These are phyloP conservation scores for Tylopilus balloui DNA, from an alignment of 768 basidiomycete genomes.

Conservation along the genomic window DNA sequence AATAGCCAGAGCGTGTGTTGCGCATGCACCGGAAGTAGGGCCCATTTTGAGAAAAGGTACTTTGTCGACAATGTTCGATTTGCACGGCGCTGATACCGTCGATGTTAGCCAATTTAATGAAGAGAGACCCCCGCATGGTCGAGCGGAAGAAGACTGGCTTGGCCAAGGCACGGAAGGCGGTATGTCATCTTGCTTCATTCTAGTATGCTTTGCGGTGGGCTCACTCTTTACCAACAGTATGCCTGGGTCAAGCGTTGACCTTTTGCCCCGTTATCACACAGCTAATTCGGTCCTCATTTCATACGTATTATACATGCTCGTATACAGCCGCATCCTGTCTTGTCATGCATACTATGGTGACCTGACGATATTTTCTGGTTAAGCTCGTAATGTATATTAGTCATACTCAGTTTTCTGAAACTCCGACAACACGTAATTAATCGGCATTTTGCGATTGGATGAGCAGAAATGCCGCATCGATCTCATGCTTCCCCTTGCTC, in stretches of 20 bases:
- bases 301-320: background rate
- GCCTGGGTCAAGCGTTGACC: slow-evolving; percentile 85
- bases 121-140: slow-evolving; percentile 95
- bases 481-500: background rate
- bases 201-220: background rate
- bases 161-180: slow-evolving; percentile 89
- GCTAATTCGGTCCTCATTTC: background rate
- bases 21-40: slow-evolving; percentile 64
- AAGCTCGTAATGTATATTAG: too few species aligned
- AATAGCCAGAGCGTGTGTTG: slow-evolving; percentile 68
- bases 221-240: slow-evolving; percentile 45
- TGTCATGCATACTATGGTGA: background rate
- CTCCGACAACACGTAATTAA: background rate
- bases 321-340: background rate
- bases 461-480: background rate
- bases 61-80: background rate
- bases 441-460: background rate
- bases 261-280: background rate
- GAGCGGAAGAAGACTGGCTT: slow-evolving; percentile 96
- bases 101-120: slow-evolving; percentile 69
- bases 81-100: background rate
- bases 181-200: slow-evolving; percentile 38
- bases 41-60: slow-evolving; percentile 68
- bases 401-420: too few species aligned
- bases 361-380: too few species aligned